Conservation (phyloP, 2,329 filamentous ascomycete genomes). For the Xylariales sp. region DNA sequence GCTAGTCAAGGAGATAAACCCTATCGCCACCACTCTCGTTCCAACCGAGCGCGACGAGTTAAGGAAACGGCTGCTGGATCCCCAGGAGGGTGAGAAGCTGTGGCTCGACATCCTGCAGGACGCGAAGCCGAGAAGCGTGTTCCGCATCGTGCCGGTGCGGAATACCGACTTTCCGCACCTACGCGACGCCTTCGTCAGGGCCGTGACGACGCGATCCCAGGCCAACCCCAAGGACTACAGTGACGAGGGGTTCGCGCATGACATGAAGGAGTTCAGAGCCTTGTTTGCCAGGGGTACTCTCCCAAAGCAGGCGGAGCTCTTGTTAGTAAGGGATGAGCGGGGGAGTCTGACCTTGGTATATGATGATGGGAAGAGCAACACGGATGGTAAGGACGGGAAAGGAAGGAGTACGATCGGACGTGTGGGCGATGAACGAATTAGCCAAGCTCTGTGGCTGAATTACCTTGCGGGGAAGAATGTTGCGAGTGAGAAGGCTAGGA, state of each 20-base stretch:
- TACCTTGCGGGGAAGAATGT: constrained; percentile 85
- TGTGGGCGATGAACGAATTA: constrained; percentile 74
- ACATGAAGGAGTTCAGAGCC: constrained; percentile 72
- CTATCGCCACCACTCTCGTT: constrained; percentile 76
- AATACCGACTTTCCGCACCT: constrained; percentile 94
- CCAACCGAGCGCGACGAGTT: constrained; percentile 74
- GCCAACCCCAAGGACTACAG: constrained; percentile 49
- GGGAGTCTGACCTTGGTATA: constrained; percentile 67
- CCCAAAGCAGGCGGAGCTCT: constrained; percentile 72
- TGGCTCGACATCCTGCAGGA: constrained; percentile 69
- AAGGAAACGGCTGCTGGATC: constrained; percentile 64
- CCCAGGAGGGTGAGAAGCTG: constrained; percentile 61
- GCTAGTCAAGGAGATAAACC: constrained; percentile 71
- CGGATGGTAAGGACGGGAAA: constrained; percentile 47
- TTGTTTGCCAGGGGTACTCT: constrained; percentile 79
- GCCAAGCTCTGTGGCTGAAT: constrained; percentile 79
- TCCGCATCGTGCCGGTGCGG: constrained; percentile 83
- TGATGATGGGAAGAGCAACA: constrained; percentile 42
- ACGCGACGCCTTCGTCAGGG: constrained; percentile 84
- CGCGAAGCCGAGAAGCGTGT: constrained; percentile 65
- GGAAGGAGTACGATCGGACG: constrained; percentile 60
- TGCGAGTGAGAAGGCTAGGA: constrained; percentile 74
- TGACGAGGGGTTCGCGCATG: constrained; percentile 71
- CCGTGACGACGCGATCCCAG: constrained; percentile 69
- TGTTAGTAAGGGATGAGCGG: constrained; percentile 62